Evolutionary conservation across 148 eudicot genomes (phyloP).

Genomic region (Bassia scoparia): DNA sequence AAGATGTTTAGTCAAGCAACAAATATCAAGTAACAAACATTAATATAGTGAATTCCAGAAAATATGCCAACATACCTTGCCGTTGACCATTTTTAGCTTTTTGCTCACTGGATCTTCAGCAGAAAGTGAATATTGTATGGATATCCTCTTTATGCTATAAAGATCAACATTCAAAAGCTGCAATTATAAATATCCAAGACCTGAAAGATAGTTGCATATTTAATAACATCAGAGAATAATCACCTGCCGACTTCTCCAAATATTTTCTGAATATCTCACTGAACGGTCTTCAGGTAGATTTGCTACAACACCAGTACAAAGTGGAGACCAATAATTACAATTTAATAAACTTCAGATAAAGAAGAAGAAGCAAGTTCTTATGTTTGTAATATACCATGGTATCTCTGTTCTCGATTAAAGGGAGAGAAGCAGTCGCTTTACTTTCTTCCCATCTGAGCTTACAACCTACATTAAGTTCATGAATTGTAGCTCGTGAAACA

Average conservation of each 20-base stretch:
- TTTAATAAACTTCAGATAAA: conserved; percentile 19
- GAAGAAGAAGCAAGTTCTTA: background rate
- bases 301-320: conserved; percentile 74
- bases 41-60: too few relatives aligned
- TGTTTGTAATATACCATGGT: conserved; percentile 51
- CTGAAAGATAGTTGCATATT: background rate
- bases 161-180: conserved; percentile 6
- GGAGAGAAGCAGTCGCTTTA: conserved; percentile 76
- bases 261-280: conserved; percentile 49
- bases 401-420: conserved; percentile 43
- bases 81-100: conserved; percentile 57
- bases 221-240: conserved; percentile 8
- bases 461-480: conserved; percentile 50
- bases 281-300: conserved; percentile 88
- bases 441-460: conserved; percentile 69
- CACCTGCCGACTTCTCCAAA: conserved; percentile 77
- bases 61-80: conserved; percentile 48
- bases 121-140: conserved; percentile 55
- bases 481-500: background rate
- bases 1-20: too few relatives aligned
- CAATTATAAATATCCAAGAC: background rate
- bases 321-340: conserved; percentile 41
- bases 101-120: conserved; percentile 40
- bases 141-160: conserved; percentile 59
- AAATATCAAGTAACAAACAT: too few relatives aligned